Conservation (phyloP, 441 rosid species). For the Pelargonium fulgidum region DNA sequence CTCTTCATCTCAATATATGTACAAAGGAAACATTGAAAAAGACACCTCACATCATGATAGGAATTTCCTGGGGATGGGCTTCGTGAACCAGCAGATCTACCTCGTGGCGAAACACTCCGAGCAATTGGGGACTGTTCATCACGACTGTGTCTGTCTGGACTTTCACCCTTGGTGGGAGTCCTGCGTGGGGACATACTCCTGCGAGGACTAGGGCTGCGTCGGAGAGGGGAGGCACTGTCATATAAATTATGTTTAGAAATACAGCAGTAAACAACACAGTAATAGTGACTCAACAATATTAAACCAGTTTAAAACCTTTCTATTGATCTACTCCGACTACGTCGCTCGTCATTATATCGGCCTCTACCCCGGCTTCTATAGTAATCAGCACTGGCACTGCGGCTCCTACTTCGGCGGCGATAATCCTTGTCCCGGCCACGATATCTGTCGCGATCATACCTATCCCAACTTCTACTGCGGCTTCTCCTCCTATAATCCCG, state of each 20-base stretch:
- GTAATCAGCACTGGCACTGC: conserved; percentile 47
- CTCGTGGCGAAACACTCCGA: conserved; percentile 37
- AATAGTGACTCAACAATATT: not conserved
- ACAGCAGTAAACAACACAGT: not conserved
- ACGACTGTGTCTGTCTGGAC: conserved; percentile 34
- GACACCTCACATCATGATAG: conserved; percentile 36
- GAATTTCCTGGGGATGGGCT: conserved; percentile 43
- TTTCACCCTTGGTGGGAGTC: conserved; percentile 27
- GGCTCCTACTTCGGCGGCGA: conserved; percentile 43
- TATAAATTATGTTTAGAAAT: not conserved
- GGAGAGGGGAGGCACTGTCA: conserved; percentile 24
- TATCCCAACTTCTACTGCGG: conserved; percentile 52
- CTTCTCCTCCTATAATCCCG: conserved; percentile 42
- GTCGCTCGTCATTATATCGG: conserved; percentile 41
- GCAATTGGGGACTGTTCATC: conserved; percentile 33
- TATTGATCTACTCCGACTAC: conserved; percentile 37
- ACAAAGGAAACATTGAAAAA: not conserved
- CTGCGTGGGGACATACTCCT: conserved; percentile 37
- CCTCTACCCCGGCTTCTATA: conserved; percentile 35
- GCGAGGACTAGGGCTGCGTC: conserved; percentile 35
- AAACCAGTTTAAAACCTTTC: conserved; percentile 28
- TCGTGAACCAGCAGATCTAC: conserved; percentile 35
- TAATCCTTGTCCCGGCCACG: conserved; percentile 45
- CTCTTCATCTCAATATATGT: too few relatives aligned
- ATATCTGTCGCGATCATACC: conserved; percentile 39